phyloP scores from a whole-genome alignment of 495 filamentous ascomycete genomes.

The Ascobolus immersus region DNA sequence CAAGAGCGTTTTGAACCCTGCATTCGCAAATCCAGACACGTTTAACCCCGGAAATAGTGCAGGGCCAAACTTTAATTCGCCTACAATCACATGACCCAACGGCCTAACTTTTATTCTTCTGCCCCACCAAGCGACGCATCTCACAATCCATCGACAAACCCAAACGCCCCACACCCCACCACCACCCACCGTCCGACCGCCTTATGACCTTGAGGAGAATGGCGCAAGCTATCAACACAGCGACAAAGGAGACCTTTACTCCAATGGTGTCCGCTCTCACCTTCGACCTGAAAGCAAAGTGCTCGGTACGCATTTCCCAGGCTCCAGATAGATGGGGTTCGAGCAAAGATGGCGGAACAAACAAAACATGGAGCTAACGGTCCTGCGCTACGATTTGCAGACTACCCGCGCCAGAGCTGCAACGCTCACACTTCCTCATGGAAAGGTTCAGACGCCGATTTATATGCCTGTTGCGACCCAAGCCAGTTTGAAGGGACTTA shows the following conservation, averaged over 20 bases:
- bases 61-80: too few species aligned
- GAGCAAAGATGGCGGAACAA: too few species aligned
- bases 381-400: slow-evolving; percentile 21
- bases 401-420: slow-evolving; percentile 90
- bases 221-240: neutral
- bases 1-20: too few species aligned
- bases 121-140: neutral
- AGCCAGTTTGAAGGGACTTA: slow-evolving; percentile 80
- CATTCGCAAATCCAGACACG: too few species aligned
- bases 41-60: too few species aligned
- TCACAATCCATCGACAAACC: neutral
- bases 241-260: slow-evolving; percentile 20
- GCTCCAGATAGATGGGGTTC: neutral
- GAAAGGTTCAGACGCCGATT: slow-evolving; percentile 62
- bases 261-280: slow-evolving; percentile 50
- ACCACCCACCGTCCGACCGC: slow-evolving; percentile 1
- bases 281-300: slow-evolving; percentile 57
- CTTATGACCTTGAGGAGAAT: neutral
- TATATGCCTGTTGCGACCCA: slow-evolving; percentile 99
- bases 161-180: slow-evolving; percentile 4
- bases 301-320: slow-evolving; percentile 32
- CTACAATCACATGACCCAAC: too few species aligned
- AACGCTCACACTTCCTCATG: slow-evolving; percentile 70
- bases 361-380: neutral
- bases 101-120: too few species aligned